A percentile compares a stretch with the other conserved stretches of the same genome.
Evolutionary conservation across 148 eudicot species (phyloP).

Genomic region (Rhododendron ovatum): DNA sequence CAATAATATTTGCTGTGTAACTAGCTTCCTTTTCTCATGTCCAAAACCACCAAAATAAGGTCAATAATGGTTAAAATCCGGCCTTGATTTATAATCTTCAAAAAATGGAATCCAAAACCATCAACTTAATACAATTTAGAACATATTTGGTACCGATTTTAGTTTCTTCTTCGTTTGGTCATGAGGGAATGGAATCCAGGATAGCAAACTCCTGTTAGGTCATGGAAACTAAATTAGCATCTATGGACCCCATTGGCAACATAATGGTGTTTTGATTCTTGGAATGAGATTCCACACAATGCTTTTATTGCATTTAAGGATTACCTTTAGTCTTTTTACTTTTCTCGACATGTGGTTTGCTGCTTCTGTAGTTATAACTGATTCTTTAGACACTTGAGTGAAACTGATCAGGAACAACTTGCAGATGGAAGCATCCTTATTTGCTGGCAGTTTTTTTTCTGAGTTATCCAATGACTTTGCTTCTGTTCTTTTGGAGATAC

Average conservation of each 20-base stretch:
- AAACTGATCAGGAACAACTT: slow-evolving; percentile 1
- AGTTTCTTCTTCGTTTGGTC: neutral
- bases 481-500: slow-evolving; percentile 56
- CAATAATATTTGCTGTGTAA: neutral
- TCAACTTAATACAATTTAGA: neutral
- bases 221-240: neutral
- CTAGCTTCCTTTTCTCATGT: neutral
- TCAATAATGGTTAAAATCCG: neutral
- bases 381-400: neutral
- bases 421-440: slow-evolving; percentile 77
- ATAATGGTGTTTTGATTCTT: neutral
- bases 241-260: neutral
- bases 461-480: slow-evolving; percentile 78
- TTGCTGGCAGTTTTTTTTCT: slow-evolving; percentile 76
- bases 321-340: neutral
- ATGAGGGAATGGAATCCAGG: neutral
- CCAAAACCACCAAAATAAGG: neutral
- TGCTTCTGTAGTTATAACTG: neutral
- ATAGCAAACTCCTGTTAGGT: neutral
- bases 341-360: neutral
- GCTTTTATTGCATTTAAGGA: neutral
- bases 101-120: neutral
- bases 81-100: neutral
- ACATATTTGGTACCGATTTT: neutral
- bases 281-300: neutral